Evolutionary conservation across 257 asterid species (phyloP).

Genomic region (Salvia hispanica): DNA sequence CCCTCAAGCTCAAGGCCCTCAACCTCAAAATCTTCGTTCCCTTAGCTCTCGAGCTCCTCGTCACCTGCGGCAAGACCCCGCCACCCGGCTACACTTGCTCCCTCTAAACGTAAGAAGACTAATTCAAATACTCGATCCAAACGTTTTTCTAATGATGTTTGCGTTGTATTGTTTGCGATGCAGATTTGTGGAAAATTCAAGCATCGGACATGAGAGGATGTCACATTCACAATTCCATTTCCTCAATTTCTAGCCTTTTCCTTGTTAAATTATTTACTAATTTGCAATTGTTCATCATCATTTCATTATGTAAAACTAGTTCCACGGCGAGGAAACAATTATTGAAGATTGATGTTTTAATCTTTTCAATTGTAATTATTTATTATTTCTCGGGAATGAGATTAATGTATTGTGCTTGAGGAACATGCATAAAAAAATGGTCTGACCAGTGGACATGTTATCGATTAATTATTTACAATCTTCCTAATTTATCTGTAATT

Average conservation of each 20-base stretch:
- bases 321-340: slow-evolving; percentile 21
- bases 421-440: background rate
- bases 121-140: too few species aligned
- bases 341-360: slow-evolving; percentile 21
- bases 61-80: slow-evolving; percentile 76
- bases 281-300: slow-evolving; percentile 26
- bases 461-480: background rate
- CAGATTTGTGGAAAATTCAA: slow-evolving; percentile 38
- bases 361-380: slow-evolving; percentile 27
- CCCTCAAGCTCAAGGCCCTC: slow-evolving; percentile 66
- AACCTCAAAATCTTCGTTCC: slow-evolving; percentile 64
- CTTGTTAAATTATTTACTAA: slow-evolving; percentile 21
- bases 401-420: background rate
- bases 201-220: slow-evolving; percentile 53
- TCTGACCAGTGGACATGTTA: too few species aligned
- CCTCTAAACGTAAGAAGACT: slow-evolving; percentile 33
- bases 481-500: background rate
- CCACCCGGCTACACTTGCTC: slow-evolving; percentile 95
- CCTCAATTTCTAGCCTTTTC: background rate
- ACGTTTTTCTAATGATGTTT: too few species aligned
- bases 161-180: background rate
- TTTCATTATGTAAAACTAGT: slow-evolving; percentile 38
- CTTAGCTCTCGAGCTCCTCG: slow-evolving; percentile 70
- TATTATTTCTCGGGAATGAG: slow-evolving; percentile 10
- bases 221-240: slow-evolving; percentile 21